phyloP scores from a whole-genome alignment of 1,139 yeast genomes.

The Magnusiomyces paraingens region DNA sequence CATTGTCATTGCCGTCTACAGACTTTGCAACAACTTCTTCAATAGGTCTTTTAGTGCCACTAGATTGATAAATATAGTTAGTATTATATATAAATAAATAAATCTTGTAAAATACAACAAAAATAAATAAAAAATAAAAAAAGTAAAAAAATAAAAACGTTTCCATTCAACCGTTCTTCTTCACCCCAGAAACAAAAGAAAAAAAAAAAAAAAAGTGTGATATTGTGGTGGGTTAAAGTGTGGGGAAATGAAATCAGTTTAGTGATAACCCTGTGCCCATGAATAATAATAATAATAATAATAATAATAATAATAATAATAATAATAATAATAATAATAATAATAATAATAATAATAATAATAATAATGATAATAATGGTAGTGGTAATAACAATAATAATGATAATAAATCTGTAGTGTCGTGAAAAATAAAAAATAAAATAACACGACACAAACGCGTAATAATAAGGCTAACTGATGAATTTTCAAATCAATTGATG shows the following conservation, averaged over 20 bases:
- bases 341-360: background rate
- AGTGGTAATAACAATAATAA: background rate
- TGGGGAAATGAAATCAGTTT: no score
- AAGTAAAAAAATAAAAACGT: no score
- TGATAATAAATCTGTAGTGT: background rate
- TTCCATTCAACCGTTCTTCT: no score
- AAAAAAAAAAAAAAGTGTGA: no score
- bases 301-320: no score
- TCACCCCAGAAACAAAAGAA: no score
- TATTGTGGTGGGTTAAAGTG: no score
- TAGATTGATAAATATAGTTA: background rate
- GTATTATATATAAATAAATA: background rate
- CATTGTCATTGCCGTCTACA: constrained; percentile 31
- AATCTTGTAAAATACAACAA: no score
- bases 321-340: background rate
- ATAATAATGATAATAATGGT: constrained; percentile 2
- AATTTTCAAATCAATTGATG: background rate
- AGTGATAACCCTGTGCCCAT: no score
- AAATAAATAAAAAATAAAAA: no score
- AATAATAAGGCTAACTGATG: background rate
- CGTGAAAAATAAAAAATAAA: background rate
- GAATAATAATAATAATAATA: no score
- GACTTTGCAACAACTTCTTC: background rate
- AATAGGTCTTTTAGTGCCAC: background rate
- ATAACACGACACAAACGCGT: background rate